Evolutionary conservation across 2,329 filamentous ascomycete genomes (phyloP).

Genomic region (Aureobasidium subglaciale): DNA sequence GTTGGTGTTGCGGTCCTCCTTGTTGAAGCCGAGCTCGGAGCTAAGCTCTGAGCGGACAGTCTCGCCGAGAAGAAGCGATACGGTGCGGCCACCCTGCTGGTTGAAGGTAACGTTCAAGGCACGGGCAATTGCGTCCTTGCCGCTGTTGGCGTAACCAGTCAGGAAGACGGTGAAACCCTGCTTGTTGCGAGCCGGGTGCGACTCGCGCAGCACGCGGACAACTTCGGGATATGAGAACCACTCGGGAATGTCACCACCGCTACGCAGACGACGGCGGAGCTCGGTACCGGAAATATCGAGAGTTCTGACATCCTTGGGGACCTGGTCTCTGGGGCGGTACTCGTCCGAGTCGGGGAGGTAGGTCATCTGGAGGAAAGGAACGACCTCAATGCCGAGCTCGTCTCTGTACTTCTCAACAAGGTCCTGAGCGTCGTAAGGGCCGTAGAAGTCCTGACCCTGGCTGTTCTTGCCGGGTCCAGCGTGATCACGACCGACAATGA

Average conservation of each 20-base stretch:
- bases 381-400: constrained; percentile 97
- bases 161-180: constrained; percentile 99
- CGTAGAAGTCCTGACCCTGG: constrained; percentile 94
- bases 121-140: constrained; percentile 93
- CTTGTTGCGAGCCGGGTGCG: constrained; percentile 80
- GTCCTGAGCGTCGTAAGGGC: constrained; percentile 93
- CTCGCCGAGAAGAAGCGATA: constrained; percentile 90
- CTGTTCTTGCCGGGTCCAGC: constrained; percentile 98
- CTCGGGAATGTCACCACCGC: constrained; percentile 89
- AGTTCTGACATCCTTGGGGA: constrained; percentile 74
- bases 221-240: constrained; percentile 99
- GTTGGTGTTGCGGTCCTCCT: constrained; percentile 88
- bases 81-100: constrained; percentile 92
- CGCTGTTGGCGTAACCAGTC: constrained; percentile 91
- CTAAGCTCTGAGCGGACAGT: constrained; percentile 90
- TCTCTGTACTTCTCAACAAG: constrained; percentile 93
- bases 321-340: constrained; percentile 89
- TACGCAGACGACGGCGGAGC: constrained; percentile 83
- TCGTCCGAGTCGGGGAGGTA: constrained; percentile 96
- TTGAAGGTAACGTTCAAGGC: constrained; percentile 95
- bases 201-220: constrained; percentile 90
- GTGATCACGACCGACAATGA: constrained; percentile 98
- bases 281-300: constrained; percentile 56
- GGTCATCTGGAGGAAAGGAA: constrained; percentile 99
- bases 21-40: constrained; percentile 89